These are phyloP conservation scores for Podaxis carcinomalis DNA, from an alignment of 768 basidiomycete species.

Conservation along the genomic window DNA sequence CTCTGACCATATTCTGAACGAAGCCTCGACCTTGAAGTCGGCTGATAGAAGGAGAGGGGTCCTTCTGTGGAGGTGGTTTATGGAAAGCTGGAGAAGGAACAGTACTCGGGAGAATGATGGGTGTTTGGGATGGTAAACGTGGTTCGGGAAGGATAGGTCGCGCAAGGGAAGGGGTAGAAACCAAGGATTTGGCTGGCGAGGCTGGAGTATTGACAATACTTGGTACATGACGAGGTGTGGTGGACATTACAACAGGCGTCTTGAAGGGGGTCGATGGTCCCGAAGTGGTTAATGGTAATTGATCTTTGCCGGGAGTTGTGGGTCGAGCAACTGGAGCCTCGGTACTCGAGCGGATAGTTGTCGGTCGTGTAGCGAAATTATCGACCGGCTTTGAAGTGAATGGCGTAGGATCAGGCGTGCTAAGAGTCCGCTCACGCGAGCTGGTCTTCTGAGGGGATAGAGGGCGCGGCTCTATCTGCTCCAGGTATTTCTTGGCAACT, in stretches of 20 bases:
- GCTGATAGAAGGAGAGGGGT: slow-evolving; percentile 78
- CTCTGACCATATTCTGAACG: slow-evolving; percentile 79
- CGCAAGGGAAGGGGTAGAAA: slow-evolving; percentile 41
- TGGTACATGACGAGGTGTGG: slow-evolving; percentile 23
- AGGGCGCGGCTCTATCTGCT: slow-evolving; percentile 34
- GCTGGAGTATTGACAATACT: slow-evolving; percentile 13
- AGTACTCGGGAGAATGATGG: slow-evolving; percentile 38
- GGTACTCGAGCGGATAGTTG: not conserved
- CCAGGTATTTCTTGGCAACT: slow-evolving; percentile 17
- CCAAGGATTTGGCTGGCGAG: slow-evolving; percentile 30
- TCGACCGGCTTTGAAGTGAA: slow-evolving; percentile 1
- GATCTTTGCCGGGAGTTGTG: not conserved
- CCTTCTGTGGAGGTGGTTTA: slow-evolving; percentile 54
- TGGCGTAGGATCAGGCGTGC: slow-evolving; percentile 32
- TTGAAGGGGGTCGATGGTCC: slow-evolving; percentile 14
- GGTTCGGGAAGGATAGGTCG: slow-evolving; percentile 50
- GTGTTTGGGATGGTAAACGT: slow-evolving; percentile 37
- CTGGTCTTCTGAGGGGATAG: slow-evolving; percentile 35
- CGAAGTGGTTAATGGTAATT: slow-evolving; percentile 10
- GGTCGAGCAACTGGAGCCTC: not conserved
- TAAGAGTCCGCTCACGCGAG: slow-evolving; percentile 47
- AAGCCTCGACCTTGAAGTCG: slow-evolving; percentile 82
- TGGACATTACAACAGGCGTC: slow-evolving; percentile 11
- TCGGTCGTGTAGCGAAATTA: not conserved
- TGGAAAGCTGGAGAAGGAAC: slow-evolving; percentile 57